These are phyloP conservation scores for Pezicula radicicola DNA, from an alignment of 2,329 filamentous ascomycete species.

Conservation along the genomic window DNA sequence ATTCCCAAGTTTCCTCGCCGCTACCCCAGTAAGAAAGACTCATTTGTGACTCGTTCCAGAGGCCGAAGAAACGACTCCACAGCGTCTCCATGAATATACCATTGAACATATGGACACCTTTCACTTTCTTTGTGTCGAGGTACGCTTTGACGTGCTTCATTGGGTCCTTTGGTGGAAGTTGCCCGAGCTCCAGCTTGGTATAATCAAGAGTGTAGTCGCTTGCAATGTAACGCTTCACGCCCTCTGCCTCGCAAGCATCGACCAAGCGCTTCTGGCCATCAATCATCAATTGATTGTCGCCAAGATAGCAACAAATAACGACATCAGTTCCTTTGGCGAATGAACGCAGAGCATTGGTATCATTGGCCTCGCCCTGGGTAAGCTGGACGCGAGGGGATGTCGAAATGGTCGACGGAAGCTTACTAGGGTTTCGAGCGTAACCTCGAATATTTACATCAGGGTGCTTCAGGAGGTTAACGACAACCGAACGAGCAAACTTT, in stretches of 20 bases:
- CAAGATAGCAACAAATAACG: conserved; percentile 4
- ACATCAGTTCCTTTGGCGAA: conserved; percentile 2
- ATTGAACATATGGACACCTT: conserved; percentile 37
- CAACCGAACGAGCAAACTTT: conserved; percentile 3
- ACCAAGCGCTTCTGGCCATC: conserved; percentile 38
- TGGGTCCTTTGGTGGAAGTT: conserved; percentile 35
- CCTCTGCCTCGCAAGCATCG: conserved; percentile 32
- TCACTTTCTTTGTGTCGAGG: conserved; percentile 31
- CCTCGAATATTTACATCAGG: background rate
- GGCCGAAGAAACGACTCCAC: background rate
- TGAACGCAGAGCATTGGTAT: background rate
- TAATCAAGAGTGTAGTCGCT: conserved; percentile 38
- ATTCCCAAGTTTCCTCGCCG: background rate
- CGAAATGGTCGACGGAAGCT: conserved; percentile 1
- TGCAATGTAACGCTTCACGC: conserved; percentile 35
- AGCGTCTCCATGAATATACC: conserved; percentile 33
- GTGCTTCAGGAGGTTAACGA: background rate
- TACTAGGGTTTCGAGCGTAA: conserved; percentile 1
- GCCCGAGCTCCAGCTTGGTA: conserved; percentile 32
- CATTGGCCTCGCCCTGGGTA: conserved; percentile 3
- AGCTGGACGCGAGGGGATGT: background rate
- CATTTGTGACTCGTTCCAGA: background rate
- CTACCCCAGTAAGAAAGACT: background rate
- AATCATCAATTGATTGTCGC: conserved; percentile 28
- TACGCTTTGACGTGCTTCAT: conserved; percentile 36